Evolutionary conservation across 345 rosid genomes (phyloP), one percentile per base, ranked within the genome.

Genomic region (Lumnitzera racemosa): DNA sequence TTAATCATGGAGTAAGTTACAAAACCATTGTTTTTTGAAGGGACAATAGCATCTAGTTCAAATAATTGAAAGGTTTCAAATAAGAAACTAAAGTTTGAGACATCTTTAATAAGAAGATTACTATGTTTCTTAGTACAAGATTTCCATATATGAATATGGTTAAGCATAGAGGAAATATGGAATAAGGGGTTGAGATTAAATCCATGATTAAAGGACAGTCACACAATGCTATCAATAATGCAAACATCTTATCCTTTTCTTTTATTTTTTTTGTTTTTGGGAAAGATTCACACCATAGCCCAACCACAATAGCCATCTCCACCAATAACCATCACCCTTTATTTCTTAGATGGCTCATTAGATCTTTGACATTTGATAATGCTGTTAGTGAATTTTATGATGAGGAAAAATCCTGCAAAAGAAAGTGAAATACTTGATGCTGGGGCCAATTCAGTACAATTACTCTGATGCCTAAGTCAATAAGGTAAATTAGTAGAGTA

Each of bases 1-100:
- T 92, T 96, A 43, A 92, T 89, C 98, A 92, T 89, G 47, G 98
- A 89, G 74, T 89, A 92, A 46, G 97, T 96, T 7, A 96, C 98
- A 25, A 25, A 92, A 2, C 97, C 81, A 58, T 89, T 96, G 67
- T 92, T 97, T 15, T 94, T 96, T 12, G 89, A 92, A 61, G 89
- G 98, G 24, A 92, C 98, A 46, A 81, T 91, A 12, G 89, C 84
- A 46, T 89, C 91, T 15, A 97, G 98, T 64, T 92, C 85, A 52
- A 81, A 92, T 15, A 94, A 85, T 53, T 81, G 81, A 80, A 87
- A 87, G 65, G 91, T 67, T 55, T 89, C 96, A 2, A 89, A 59
- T 58, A 92, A 74, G 82, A 92, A 92, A 46, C 87, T 97, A 56
- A 92, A 92, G 72, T 92, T 96, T 58, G 96, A 92, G 61, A 92